Conservation (phyloP, 164 flowering plant genomes). For the Piper betle region DNA sequence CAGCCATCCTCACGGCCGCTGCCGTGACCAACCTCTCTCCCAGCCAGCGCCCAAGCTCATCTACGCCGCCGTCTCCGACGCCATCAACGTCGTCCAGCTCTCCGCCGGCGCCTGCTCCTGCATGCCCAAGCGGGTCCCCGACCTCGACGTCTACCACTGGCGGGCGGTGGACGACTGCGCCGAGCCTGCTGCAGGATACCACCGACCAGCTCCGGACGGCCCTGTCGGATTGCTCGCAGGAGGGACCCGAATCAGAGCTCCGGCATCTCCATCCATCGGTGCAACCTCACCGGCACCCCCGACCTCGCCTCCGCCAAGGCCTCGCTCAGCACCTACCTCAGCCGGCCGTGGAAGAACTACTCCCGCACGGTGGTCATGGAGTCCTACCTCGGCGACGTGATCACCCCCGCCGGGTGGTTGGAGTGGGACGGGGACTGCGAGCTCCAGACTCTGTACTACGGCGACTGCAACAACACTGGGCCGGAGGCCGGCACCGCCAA, state of each 20-base stretch:
- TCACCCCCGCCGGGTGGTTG: conserved; percentile 67
- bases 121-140: not conserved
- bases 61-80: not conserved
- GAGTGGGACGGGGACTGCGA: conserved; percentile 64
- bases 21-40: not conserved
- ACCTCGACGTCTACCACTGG: not conserved
- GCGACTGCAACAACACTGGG: conserved; percentile 68
- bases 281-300: conserved; percentile 50
- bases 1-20: too few relatives aligned
- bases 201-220: conserved; percentile 25
- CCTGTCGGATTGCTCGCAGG: conserved; percentile 37
- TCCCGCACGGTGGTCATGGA: conserved; percentile 53
- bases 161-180: not conserved
- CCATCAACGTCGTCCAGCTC: not conserved
- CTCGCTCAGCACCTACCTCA: conserved; percentile 37
- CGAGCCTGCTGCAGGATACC: conserved; percentile 17
- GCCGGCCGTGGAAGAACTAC: conserved; percentile 77
- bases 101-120: not conserved
- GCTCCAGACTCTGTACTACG: conserved; percentile 48
- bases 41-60: not conserved
- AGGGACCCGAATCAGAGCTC: conserved; percentile 75
- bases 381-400: conserved; percentile 31
- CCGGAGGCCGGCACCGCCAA: conserved; percentile 49
- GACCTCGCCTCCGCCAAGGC: conserved; percentile 40
- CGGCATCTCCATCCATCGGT: conserved; percentile 47